These are phyloP conservation scores for Clitopilus hobsonii DNA, from an alignment of 768 basidiomycete species.

Conservation along the genomic window DNA sequence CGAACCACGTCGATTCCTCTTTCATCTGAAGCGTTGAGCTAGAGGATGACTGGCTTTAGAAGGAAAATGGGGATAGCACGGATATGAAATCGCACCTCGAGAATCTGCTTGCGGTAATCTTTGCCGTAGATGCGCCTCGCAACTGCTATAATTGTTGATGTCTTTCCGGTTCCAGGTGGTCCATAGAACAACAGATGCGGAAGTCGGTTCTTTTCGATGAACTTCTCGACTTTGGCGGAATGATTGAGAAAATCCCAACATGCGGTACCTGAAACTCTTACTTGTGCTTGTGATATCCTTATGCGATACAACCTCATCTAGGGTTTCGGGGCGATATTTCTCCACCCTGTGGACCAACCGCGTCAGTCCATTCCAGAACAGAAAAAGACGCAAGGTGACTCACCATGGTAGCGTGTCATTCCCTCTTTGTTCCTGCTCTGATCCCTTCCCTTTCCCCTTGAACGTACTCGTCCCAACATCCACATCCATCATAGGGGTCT, in stretches of 20 bases:
- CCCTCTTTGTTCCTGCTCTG: slow-evolving; percentile 34
- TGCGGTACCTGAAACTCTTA: slow-evolving; percentile 32
- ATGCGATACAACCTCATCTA: slow-evolving; percentile 96
- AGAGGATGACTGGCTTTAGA: background rate
- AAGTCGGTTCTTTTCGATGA: slow-evolving; percentile 90
- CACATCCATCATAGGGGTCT: slow-evolving; percentile 45
- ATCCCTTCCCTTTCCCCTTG: slow-evolving; percentile 73
- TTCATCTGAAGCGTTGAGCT: slow-evolving; percentile 98
- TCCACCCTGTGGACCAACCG: too few species aligned
- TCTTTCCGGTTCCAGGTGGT: slow-evolving; percentile 98
- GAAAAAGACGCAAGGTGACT: slow-evolving; percentile 4
- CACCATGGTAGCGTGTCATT: slow-evolving; percentile 85
- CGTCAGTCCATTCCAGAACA: too few species aligned
- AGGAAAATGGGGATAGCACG: background rate
- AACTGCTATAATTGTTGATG: slow-evolving; percentile 93
- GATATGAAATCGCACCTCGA: slow-evolving; percentile 58
- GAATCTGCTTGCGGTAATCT: slow-evolving; percentile 84
- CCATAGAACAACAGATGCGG: slow-evolving; percentile 98
- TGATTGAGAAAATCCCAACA: slow-evolving; percentile 7
- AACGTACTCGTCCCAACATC: slow-evolving; percentile 29
- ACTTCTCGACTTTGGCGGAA: slow-evolving; percentile 74
- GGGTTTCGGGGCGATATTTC: slow-evolving; percentile 88
- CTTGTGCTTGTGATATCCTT: slow-evolving; percentile 94
- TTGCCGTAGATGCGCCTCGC: slow-evolving; percentile 91
- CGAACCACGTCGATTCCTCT: slow-evolving; percentile 98